phyloP scores from a whole-genome alignment of 2,329 filamentous ascomycete genomes.

The Davidsoniella australis region DNA sequence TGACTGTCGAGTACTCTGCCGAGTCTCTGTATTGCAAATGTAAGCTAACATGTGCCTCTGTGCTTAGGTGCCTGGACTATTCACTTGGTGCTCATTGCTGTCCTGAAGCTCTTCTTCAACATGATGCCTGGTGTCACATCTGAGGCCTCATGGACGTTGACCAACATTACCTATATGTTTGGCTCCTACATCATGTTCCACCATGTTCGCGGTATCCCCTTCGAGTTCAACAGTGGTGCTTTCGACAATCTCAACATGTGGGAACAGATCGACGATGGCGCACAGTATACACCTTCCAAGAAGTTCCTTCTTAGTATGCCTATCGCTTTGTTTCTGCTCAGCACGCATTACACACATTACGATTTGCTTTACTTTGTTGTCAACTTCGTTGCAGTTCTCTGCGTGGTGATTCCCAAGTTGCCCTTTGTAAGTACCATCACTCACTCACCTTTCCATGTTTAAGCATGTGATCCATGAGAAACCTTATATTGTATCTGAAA shows the following conservation, averaged over 20 bases:
- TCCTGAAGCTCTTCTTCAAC: conserved; percentile 91
- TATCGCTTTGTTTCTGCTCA: conserved; percentile 84
- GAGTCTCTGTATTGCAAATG: no score
- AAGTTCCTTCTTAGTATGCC: conserved; percentile 94
- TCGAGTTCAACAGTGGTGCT: conserved; percentile 95
- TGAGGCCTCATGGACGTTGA: conserved; percentile 96
- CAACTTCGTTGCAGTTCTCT: conserved; percentile 84
- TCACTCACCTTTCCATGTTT: not conserved
- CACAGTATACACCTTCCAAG: conserved; percentile 96
- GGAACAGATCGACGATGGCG: conserved; percentile 99
- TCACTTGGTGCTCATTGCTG: conserved; percentile 80
- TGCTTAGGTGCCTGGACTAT: conserved; percentile 84
- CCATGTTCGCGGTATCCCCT: conserved; percentile 91
- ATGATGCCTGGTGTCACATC: conserved; percentile 92
- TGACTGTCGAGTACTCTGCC: no score
- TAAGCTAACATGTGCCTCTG: conserved; percentile 1
- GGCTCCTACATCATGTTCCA: conserved; percentile 99
- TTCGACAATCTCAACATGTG: conserved; percentile 99
- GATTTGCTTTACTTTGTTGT: conserved; percentile 93
- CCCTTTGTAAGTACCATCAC: conserved; percentile 55
- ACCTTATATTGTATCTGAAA: not conserved
- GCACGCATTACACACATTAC: conserved; percentile 98
- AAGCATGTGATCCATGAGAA: not conserved
- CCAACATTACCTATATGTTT: conserved; percentile 98
- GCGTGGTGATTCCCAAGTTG: conserved; percentile 88